Percentiles rank a stretch among this genome's conserved stretches.
phyloP scores from a whole-genome alignment of 2,329 filamentous ascomycete species.

The Colletotrichum filicis region DNA sequence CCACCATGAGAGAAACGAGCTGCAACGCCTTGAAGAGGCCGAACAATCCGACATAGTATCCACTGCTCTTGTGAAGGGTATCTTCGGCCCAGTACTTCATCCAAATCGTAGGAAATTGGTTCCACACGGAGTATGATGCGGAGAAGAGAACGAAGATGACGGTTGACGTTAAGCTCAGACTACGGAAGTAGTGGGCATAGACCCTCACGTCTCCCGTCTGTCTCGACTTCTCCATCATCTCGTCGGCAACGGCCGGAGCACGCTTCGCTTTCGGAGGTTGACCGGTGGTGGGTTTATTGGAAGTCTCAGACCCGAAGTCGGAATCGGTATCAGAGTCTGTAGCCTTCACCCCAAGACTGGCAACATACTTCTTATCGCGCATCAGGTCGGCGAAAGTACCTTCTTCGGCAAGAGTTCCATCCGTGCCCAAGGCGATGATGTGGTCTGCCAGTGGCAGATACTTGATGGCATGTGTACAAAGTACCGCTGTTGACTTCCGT shows the following conservation, averaged over 20 bases:
- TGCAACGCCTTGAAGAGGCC: constrained; percentile 33
- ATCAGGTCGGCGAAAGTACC: constrained; percentile 46
- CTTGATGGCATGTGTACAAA: constrained; percentile 45
- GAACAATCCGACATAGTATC: constrained; percentile 37
- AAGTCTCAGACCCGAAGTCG: not conserved
- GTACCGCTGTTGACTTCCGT: constrained; percentile 18
- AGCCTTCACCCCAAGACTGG: constrained; percentile 41
- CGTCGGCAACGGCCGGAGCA: not conserved
- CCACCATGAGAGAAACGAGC: constrained; percentile 34
- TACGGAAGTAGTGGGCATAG: constrained; percentile 39
- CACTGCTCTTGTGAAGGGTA: constrained; percentile 27
- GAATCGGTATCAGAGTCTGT: constrained; percentile 33
- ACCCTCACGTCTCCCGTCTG: constrained; percentile 37
- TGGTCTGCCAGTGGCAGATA: constrained; percentile 53
- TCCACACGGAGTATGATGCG: constrained; percentile 30
- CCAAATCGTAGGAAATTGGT: constrained; percentile 42
- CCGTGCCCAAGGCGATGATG: constrained; percentile 56
- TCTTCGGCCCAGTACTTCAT: constrained; percentile 45
- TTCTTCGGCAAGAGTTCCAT: constrained; percentile 56
- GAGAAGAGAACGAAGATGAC: not conserved
- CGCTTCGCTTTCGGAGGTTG: constrained; percentile 5
- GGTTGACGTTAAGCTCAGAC: not conserved
- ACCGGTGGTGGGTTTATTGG: not conserved
- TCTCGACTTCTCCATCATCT: constrained; percentile 31
- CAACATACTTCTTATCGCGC: constrained; percentile 45